A percentile compares a stretch with the other conserved stretches of the same genome.
Conservation (phyloP, 192 early-diverging fungal species). For the Coemansia erecta region DNA sequence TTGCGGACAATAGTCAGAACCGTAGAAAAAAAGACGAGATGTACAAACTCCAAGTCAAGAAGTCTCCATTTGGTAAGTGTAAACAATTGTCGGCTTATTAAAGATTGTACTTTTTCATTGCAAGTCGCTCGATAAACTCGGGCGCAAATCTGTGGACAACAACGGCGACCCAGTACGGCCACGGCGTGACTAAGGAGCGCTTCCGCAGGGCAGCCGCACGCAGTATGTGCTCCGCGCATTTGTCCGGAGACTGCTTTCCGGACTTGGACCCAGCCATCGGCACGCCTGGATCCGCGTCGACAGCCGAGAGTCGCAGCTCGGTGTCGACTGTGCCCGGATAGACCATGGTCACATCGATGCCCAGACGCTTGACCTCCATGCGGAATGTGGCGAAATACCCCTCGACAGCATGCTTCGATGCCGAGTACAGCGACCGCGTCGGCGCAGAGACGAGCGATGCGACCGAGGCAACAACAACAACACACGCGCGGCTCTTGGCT, state of each 20-base stretch:
- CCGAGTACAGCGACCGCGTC: conserved; percentile 74
- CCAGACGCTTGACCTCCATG: conserved; percentile 65
- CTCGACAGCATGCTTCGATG: conserved; percentile 76
- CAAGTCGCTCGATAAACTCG: conserved; percentile 60
- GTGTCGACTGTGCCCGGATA: conserved; percentile 79
- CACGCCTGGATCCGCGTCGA: conserved; percentile 43
- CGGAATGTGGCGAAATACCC: conserved; percentile 81
- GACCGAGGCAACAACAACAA: conserved; percentile 74
- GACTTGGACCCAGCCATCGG: conserved; percentile 39
- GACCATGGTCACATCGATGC: conserved; percentile 64
- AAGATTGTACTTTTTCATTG: conserved; percentile 69
- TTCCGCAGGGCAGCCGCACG: conserved; percentile 48
- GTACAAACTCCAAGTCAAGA: background rate
- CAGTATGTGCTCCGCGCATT: conserved; percentile 66
- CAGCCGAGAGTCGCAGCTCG: conserved; percentile 62
- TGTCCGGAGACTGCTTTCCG: conserved; percentile 60
- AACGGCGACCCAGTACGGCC: conserved; percentile 54
- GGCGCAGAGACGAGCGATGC: conserved; percentile 73
- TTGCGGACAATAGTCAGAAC: no score
- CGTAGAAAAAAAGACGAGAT: background rate
- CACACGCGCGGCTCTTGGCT: conserved; percentile 34
- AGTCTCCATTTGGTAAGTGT: background rate
- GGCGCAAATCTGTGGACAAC: conserved; percentile 58
- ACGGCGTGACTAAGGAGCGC: conserved; percentile 64
- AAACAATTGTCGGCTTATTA: background rate